Evolutionary conservation across 2,329 filamentous ascomycete species (phyloP), one percentile per base, ranked within the genome.

Genomic region (Venturia carpophila): DNA sequence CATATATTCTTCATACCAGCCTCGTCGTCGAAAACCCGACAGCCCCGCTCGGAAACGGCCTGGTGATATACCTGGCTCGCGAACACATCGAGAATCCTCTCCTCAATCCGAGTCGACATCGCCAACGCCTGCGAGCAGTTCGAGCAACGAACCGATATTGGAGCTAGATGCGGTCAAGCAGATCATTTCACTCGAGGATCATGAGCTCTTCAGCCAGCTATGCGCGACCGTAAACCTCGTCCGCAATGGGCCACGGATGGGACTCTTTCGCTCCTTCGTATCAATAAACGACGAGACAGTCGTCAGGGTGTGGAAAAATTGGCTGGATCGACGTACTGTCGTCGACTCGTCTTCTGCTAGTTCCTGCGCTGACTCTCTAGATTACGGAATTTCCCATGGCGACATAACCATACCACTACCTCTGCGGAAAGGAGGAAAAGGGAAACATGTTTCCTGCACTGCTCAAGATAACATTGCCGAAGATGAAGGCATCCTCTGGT

Each of bases 191-290:
- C 78, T 94, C 1, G 90, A 92, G 68, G 82, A 82, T 1, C 82
- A 85, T 67, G 89, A 92, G 74, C 77, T 86, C 21, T 92, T 93
- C 72, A 86, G 87, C 0, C 90, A 94, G 75, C 80, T 94, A 13
- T 88, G 87, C 71, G 83, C 85, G 5, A 79, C 84, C 30, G 84
- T 84, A 9, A 90, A 87, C 70, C 75, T 95, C 45, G 86, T 91
- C 67, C 87, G 87, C 71, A 78, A 85, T 39, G 84, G 86, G 0
- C 82, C 85, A 0, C 80, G 79, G 37, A 80, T 79, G 27, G 86
- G 85, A 4, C 73, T 89, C 0, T 87, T 91, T 68, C 76, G 84
- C 64, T 86, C 82, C 70, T 84, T 86, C 67, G 82, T 87, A 63
- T 86, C 84, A 52, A 78, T 93, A 47, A 52, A 52, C 17, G 83